Base-by-base conservation (phyloP, 2,329 filamentous ascomycete genomes). In the Domatiomyces catenatus region DNA sequence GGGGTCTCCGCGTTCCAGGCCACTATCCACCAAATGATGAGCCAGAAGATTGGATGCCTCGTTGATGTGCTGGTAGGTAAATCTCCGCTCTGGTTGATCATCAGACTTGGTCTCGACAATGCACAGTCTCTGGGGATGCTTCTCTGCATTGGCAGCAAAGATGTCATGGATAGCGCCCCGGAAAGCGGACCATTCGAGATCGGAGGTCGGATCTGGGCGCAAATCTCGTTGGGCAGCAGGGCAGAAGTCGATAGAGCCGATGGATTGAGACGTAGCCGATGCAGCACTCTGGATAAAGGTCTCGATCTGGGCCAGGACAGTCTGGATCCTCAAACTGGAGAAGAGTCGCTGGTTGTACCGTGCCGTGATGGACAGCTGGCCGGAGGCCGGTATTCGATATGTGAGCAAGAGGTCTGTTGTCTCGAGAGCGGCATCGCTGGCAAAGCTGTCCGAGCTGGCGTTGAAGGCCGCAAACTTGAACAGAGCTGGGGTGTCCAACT, bases 1-100 rank as follows among this genome's bases (percentile, higher is more conserved):
- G 2, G 94, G 88, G 63, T 96, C 88, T 7, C 87, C 88, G 58
- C 80, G 73, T 52, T 80, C 74, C 56, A 87, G 74, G 52, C 89
- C 88, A 60, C 80, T 75, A 48, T 82, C 73, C 49, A 84, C 76
- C 18, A 95, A 74, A 62, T 94, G 78, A 67, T 94, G 81, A 19
- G 87, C 85, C 5, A 95, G 66, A 17, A 79, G 74, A 64, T 93
- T 93, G 26, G 86, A 84, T 0, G 83, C 82, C 69, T 94, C 84
- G 62, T 88, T 76, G 62, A 96, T 94, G 61, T 94, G 86, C 57
- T 73, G 73, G 66, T 95, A 96, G 20, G 81, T 90, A 67, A 92
- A 95, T 47, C 68, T 69, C 55, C 85, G 74, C 63, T 80, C 71
- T 6, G 80, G 74, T 2, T 73, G 70, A 26, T 61, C 67, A 48